Evolutionary conservation across 2,329 filamentous ascomycete species (phyloP), one percentile per base, ranked within the genome.

Genomic region (Diaporthe velutina): DNA sequence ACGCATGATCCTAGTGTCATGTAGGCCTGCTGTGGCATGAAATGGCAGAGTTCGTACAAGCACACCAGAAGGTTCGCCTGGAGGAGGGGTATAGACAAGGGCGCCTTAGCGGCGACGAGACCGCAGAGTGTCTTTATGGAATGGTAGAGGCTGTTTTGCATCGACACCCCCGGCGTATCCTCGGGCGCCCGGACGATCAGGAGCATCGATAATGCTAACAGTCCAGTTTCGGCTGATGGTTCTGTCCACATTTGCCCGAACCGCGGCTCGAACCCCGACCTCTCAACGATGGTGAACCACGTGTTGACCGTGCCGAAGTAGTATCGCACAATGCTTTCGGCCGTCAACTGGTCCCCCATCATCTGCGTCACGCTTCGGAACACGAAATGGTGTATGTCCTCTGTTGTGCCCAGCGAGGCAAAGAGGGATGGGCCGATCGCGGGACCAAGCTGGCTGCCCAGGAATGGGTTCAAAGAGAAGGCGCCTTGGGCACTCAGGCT

Each of bases 271-370:
- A 81, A 81, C 4, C 55, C 72, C 15, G 75, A 38, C 22, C 72
- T 76, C 58, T 81, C 80, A 64, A 82, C 48, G 61, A 81, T 77
- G 64, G 79, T 77, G 71, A 81, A 81, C 80, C 80, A 81, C 12
- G 76, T 78, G 71, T 81, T 79, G 76, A 79, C 78, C 52, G 77
- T 78, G 10, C 35, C 50, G 58, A 82, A 82, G 64, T 81, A 82
- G 35, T 76, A 71, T 13, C 74, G 57, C 40, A 79, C 75, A 19
- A 78, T 77, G 35, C 78, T 78, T 72, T 78, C 78, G 52, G 80
- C 74, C 10, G 75, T 75, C 68, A 76, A 68, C 38, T 77, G 77
- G 40, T 76, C 77, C n/a, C 76, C 76, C 67, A 79, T 74, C 19
- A 79, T 78, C 22, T 81, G 80, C 15, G 77, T 71, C 35, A 82